Evolutionary conservation across 345 rosid species (phyloP), one percentile per base, ranked within the genome.

Genomic region (Linum trigynum): DNA sequence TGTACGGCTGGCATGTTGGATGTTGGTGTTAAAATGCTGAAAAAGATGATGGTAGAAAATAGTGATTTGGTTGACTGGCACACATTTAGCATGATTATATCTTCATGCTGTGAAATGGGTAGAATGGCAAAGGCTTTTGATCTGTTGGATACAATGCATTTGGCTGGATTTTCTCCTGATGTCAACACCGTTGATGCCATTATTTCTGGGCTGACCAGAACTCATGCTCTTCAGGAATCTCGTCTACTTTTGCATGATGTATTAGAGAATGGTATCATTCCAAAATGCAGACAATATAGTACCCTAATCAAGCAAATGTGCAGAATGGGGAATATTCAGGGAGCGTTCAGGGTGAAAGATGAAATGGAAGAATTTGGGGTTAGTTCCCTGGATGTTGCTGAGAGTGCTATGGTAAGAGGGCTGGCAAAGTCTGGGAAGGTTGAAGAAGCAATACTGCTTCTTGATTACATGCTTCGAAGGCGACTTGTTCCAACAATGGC

Each of bases 321-420:
- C 65, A 84, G 86, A 72, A 72, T 59, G 64, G 88, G 91, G 68
- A 74, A 85, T 76, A 65, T 82, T 64, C 66, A 77, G 74, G 75
- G 76, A 53, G 98, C 91, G 42, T 81, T 87, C 73, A 64, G 37
- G 78, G 55, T 92, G 69, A 92, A 78, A 75, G 86, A 89, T 59
- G 90, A 87, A 76, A 86, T 92, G 92, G 69, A 72, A 71, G 67
- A 75, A 53, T 64, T 67, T 58, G 79, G 80, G 59, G 67, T 77
- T 42, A 64, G 72, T 77, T 72, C 88, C 5, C 59, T 14, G 40
- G 82, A 78, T 69, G 85, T 87, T 75, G 95, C 89, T 55, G 96
- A 87, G 78, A 87, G 97, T 77, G 88, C 97, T 62, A 64, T 89
- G 76, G 86, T 89, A n/a, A 82, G 96, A 80, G 97, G 83, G 5